phyloP scores from a whole-genome alignment of 257 asterid species.

The Solanum appendiculatum region DNA sequence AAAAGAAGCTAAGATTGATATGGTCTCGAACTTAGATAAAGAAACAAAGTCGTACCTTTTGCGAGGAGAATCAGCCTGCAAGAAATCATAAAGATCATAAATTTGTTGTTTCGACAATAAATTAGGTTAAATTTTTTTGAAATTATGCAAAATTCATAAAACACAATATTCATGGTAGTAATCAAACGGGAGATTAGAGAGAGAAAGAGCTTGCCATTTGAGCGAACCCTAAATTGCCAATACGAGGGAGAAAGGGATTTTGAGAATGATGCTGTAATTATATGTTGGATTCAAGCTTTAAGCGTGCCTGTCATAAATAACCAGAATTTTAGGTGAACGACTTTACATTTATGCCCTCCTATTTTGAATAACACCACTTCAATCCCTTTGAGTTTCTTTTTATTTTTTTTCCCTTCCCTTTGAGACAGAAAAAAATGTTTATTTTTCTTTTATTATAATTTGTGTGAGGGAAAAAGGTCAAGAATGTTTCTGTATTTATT shows the following conservation, averaged over 20 bases:
- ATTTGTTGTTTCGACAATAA: not conserved
- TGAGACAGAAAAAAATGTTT: not conserved
- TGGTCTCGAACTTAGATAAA: not conserved
- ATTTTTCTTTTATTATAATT: not conserved
- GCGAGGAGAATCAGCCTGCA: conserved; percentile 10
- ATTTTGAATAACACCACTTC: not conserved
- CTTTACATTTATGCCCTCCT: not conserved
- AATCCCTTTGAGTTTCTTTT: not conserved
- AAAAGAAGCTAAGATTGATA: not conserved
- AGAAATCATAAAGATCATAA: not conserved
- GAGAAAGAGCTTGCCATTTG: not conserved
- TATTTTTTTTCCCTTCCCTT: not conserved
- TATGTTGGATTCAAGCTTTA: not conserved
- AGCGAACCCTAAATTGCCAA: not conserved
- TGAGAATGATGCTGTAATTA: not conserved
- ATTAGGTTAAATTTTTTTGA: not conserved
- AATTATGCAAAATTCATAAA: not conserved
- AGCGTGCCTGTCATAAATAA: not conserved
- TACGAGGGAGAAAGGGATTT: not conserved
- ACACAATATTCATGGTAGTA: not conserved
- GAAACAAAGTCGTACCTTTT: not conserved
- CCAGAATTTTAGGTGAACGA: not conserved
- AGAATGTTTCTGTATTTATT: not conserved
- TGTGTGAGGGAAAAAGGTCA: not conserved
- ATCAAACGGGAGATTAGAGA: not conserved